phyloP scores from a whole-genome alignment of 768 basidiomycete genomes.

The Russula dissimulans region DNA sequence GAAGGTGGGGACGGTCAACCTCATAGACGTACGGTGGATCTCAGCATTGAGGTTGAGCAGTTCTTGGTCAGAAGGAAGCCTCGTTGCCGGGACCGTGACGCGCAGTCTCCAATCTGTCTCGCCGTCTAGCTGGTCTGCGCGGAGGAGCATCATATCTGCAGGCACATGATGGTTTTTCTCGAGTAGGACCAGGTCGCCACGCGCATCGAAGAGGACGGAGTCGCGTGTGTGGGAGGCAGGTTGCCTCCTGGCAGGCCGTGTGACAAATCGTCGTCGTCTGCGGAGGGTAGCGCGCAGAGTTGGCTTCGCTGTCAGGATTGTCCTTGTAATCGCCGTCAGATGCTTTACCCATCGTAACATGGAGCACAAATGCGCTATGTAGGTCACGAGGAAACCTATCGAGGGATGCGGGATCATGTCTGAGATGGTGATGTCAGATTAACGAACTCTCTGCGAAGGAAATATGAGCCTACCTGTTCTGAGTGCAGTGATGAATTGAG shows the following conservation, averaged over 20 bases:
- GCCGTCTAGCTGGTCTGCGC: slow-evolving; percentile 96
- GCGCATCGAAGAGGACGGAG: slow-evolving; percentile 79
- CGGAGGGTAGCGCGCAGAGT: slow-evolving; percentile 71
- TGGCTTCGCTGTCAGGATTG: slow-evolving; percentile 85
- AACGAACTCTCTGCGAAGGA: background rate
- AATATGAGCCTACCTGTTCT: slow-evolving; percentile 72
- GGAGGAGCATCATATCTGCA: slow-evolving; percentile 83
- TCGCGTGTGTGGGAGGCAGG: slow-evolving; percentile 42
- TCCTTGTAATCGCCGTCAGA: slow-evolving; percentile 97
- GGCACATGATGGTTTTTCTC: slow-evolving; percentile 98
- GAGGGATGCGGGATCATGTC: background rate
- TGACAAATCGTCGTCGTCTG: slow-evolving; percentile 22
- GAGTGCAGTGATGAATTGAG: slow-evolving; percentile 88
- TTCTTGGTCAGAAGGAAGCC: no score
- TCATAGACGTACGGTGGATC: slow-evolving; percentile 42
- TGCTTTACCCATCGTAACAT: slow-evolving; percentile 96
- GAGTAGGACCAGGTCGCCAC: slow-evolving; percentile 87
- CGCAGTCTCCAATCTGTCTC: slow-evolving; percentile 99
- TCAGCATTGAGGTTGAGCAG: no score
- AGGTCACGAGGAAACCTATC: slow-evolving; percentile 87
- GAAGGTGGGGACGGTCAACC: background rate
- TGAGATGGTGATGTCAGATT: background rate
- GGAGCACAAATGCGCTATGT: slow-evolving; percentile 90
- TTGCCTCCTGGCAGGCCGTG: slow-evolving; percentile 10
- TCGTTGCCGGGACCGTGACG: slow-evolving; percentile 72